Evolutionary conservation across 352 stramenopile genomes (phyloP).

Genomic region (Phytophthora cryptogea): DNA sequence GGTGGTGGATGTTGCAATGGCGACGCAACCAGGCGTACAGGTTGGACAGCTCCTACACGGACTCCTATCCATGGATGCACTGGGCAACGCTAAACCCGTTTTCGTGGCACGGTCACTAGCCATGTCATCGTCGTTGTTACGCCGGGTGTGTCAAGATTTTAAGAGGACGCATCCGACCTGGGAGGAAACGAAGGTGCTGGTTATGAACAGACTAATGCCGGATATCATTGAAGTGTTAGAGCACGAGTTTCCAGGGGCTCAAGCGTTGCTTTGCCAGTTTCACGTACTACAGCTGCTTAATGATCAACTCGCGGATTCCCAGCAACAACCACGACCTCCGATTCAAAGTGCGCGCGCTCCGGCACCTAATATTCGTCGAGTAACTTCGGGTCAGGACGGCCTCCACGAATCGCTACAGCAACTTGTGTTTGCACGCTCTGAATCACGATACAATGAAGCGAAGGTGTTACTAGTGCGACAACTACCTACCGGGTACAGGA

Average conservation of each 20-base stretch:
- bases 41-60: slow-evolving; percentile 52
- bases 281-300: slow-evolving; percentile 73
- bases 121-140: slow-evolving; percentile 52
- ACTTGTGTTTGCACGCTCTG: slow-evolving; percentile 63
- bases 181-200: slow-evolving; percentile 62
- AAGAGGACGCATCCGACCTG: slow-evolving; percentile 74
- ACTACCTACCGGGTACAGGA: slow-evolving; percentile 38
- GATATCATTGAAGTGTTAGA: slow-evolving; percentile 58
- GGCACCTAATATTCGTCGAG: background rate
- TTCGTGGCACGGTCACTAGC: slow-evolving; percentile 61
- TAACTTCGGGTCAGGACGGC: slow-evolving; percentile 41
- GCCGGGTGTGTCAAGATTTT: slow-evolving; percentile 71
- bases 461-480: slow-evolving; percentile 50
- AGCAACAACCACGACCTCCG: background rate
- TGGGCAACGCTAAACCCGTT: slow-evolving; percentile 69
- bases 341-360: slow-evolving; percentile 19
- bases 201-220: slow-evolving; percentile 65
- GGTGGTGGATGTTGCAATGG: slow-evolving; percentile 47
- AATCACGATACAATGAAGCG: slow-evolving; percentile 54
- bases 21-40: background rate
- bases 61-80: slow-evolving; percentile 70
- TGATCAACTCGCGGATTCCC: slow-evolving; percentile 33
- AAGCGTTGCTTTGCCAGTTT: slow-evolving; percentile 67
- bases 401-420: slow-evolving; percentile 56
- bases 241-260: slow-evolving; percentile 62